Evolutionary conservation across 108 stramenopile species (phyloP).

Genomic region (Asterionellopsis glacialis): DNA sequence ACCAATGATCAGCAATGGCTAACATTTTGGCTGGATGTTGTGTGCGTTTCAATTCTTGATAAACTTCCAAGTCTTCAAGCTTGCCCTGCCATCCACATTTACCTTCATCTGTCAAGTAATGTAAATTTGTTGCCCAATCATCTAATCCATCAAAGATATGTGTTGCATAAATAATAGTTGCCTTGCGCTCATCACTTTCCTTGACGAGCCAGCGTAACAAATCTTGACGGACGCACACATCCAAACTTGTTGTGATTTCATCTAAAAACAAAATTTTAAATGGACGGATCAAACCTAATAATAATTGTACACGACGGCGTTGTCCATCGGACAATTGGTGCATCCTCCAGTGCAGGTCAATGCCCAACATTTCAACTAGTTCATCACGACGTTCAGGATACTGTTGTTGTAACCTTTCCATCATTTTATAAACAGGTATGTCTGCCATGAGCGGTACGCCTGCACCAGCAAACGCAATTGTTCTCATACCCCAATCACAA

Average conservation of each 20-base stretch:
- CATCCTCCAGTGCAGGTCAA: slow-evolving; percentile 97
- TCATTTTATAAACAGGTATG: slow-evolving; percentile 93
- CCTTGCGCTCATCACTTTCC: slow-evolving; percentile 86
- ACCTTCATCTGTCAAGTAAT: slow-evolving; percentile 69
- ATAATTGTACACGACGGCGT: slow-evolving; percentile 94
- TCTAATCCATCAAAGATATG: slow-evolving; percentile 96
- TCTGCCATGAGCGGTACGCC: slow-evolving; percentile 87
- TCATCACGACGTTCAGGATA: slow-evolving; percentile 96
- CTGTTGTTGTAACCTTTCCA: slow-evolving; percentile 85
- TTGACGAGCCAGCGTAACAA: slow-evolving; percentile 86
- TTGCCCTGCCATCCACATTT: slow-evolving; percentile 81
- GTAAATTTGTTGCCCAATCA: slow-evolving; percentile 58
- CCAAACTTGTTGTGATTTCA: slow-evolving; percentile 95
- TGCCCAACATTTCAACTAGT: slow-evolving; percentile 89
- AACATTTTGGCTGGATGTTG: slow-evolving; percentile 83
- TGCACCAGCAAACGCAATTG: slow-evolving; percentile 95
- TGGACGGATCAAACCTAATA: slow-evolving; percentile 93
- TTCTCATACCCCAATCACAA: slow-evolving; percentile 97
- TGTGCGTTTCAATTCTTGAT: slow-evolving; percentile 59
- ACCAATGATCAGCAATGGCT: slow-evolving; percentile 82
- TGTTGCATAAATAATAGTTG: slow-evolving; percentile 97
- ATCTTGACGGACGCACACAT: slow-evolving; percentile 94
- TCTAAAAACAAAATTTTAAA: slow-evolving; percentile 94
- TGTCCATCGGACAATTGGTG: slow-evolving; percentile 90
- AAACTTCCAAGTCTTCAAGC: slow-evolving; percentile 69